Evolutionary conservation across 2,329 filamentous ascomycete genomes (phyloP), one percentile per base, ranked within the genome.

Genomic region (Nemania serpens): DNA sequence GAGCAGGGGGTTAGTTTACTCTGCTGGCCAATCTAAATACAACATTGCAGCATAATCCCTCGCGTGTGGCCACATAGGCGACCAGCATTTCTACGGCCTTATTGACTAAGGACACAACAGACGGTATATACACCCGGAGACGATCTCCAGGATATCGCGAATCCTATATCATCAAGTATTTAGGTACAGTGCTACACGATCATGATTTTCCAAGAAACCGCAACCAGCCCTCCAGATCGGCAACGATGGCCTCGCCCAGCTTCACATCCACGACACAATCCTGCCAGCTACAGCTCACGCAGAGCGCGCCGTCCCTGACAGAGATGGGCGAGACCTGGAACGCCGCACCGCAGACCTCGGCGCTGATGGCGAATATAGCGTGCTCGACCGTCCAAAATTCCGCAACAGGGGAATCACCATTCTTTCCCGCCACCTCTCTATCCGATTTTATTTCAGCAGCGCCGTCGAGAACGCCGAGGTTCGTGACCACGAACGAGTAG

Each of bases 381-480:
- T 62, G 59, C 25, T 43, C n/a, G 10, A 69, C 57, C n/a, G 43
- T 52, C 69, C 69, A 70, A 29, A 4, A 29, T 29, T 29, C 25
- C 25, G 25, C 25, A 3, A 29, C 25, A 7, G 25, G 25, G 3
- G 41, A 25, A 1, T 33, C 42, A 13, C 10, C 29, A 10, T 20
- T 12, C 5, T 33, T 39, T n/a, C 12, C 17, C 15, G 2, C 17
- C 2, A 9, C 47, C 1, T 18, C 34, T 15, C 17, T 13, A 11
- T 13, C 10, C 17, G 33, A 3, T 37, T 42, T 33, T 10, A 2
- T 22, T 5, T 7, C 13, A 3, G 2, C 13, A 3, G 2, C 25
- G 37, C 73, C 70, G 47, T 75, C 63, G 15, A 77, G 57, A 6
- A 75, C 70, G 43, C 75, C 75, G n/a, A 76, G 55, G 60, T 76